phyloP scores from a whole-genome alignment of 768 basidiomycete genomes.

The Pulveroboletus sp. region DNA sequence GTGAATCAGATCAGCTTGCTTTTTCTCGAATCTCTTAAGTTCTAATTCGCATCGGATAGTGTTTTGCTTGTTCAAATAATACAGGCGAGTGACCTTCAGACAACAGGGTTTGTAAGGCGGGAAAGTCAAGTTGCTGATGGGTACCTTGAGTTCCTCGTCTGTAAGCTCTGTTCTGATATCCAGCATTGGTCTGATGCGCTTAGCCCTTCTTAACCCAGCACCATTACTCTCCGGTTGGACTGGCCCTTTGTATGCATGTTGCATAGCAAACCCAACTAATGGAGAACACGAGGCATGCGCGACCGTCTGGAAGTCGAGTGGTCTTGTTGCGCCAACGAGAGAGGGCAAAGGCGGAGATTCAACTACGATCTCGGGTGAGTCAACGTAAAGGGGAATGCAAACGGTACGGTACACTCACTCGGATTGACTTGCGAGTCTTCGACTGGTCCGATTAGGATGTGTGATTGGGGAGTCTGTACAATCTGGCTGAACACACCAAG shows the following conservation, averaged over 20 bases:
- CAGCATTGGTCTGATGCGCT: conserved; percentile 50
- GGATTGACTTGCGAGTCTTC: background rate
- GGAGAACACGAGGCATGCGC: conserved; percentile 1
- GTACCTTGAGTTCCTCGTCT: conserved; percentile 74
- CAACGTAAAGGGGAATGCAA: background rate
- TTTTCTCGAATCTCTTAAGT: conserved; percentile 53
- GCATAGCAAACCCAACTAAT: background rate
- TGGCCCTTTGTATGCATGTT: background rate
- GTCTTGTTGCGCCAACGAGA: conserved; percentile 1
- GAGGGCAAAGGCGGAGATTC: conserved; percentile 1
- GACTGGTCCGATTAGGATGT: background rate
- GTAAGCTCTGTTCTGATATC: conserved; percentile 77
- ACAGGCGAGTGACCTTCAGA: conserved; percentile 52
- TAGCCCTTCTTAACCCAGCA: conserved; percentile 37
- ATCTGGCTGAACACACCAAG: conserved; percentile 1
- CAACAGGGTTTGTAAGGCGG: background rate
- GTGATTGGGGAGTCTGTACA: background rate
- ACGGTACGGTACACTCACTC: conserved; percentile 6
- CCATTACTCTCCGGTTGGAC: background rate
- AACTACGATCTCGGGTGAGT: conserved; percentile 3
- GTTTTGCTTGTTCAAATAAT: conserved; percentile 64
- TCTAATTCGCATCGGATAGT: conserved; percentile 46
- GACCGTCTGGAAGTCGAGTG: conserved; percentile 1
- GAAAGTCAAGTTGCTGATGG: background rate
- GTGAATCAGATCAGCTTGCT: conserved; percentile 48